These are phyloP conservation scores for Colletotrichum sojae DNA, from an alignment of 2,329 filamentous ascomycete species.

Conservation along the genomic window DNA sequence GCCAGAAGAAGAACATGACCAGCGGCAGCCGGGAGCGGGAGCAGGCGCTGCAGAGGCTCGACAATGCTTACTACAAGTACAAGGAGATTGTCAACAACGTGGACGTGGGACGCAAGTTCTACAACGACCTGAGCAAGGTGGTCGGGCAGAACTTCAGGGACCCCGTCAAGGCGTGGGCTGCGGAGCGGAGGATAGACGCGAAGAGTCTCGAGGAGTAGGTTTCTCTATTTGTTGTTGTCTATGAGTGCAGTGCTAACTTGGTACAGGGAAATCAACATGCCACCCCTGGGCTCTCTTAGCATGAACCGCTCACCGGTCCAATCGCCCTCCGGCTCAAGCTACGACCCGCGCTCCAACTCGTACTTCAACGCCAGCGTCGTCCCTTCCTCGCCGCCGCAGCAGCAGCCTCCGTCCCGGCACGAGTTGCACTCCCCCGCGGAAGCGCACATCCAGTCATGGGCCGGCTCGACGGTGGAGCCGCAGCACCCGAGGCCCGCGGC, in stretches of 20 bases:
- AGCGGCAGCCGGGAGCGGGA: constrained; percentile 81
- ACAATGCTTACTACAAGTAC: constrained; percentile 95
- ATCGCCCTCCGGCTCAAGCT: constrained; percentile 40
- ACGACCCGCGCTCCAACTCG: constrained; percentile 40
- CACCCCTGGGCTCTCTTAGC: constrained; percentile 62
- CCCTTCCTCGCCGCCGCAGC: constrained; percentile 34
- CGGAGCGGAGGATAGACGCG: constrained; percentile 85
- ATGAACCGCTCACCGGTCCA: constrained; percentile 50
- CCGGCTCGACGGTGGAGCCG: constrained; percentile 65
- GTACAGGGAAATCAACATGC: constrained; percentile 66
- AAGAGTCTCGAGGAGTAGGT: constrained; percentile 81
- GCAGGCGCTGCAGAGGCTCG: constrained; percentile 86
- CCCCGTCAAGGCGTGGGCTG: constrained; percentile 81
- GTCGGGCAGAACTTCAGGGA: constrained; percentile 86
- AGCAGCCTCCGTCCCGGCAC: constrained; percentile 40
- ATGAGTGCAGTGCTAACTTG: constrained; percentile 22
- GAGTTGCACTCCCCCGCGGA: constrained; percentile 54
- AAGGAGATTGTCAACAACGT: constrained; percentile 95
- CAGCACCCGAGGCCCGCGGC: constrained; percentile 68
- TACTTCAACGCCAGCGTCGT: constrained; percentile 40
- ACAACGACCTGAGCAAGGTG: constrained; percentile 94
- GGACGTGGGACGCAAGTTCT: constrained; percentile 93
- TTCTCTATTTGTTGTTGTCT: constrained; percentile 28
- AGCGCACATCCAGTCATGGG: constrained; percentile 72
- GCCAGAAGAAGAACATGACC: constrained; percentile 77